phyloP scores from a whole-genome alignment of 2,329 filamentous ascomycete genomes.

The Cytospora piceicola region DNA sequence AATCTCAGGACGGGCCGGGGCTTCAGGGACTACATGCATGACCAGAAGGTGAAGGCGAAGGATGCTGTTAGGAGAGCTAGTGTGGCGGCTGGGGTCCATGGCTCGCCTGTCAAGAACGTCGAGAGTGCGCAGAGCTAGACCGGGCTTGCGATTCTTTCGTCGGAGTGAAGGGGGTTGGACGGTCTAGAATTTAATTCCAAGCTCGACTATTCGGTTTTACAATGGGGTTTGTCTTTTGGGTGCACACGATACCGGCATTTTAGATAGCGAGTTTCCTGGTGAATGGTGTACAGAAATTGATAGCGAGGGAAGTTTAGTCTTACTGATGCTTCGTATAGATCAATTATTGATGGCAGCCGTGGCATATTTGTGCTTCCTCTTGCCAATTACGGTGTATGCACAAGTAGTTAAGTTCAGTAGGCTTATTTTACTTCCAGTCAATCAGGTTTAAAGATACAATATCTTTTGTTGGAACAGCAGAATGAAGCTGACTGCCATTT shows the following conservation, averaged over 20 bases:
- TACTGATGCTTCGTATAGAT: not conserved
- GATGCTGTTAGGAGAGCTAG: slow-evolving; percentile 9
- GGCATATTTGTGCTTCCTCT: too few species aligned
- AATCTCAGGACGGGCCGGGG: slow-evolving; percentile 33
- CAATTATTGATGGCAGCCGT: not conserved
- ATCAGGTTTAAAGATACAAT: too few species aligned
- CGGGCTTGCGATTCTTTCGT: not conserved
- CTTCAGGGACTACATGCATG: slow-evolving; percentile 36
- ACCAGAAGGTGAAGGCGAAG: slow-evolving; percentile 36
- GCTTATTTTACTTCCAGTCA: too few species aligned
- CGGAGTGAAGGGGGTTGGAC: not conserved
- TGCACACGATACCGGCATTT: not conserved
- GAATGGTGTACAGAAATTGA: not conserved
- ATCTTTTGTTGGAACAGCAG: not conserved
- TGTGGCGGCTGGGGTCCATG: not conserved
- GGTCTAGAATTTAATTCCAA: not conserved
- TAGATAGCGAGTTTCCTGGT: not conserved
- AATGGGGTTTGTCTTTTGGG: not conserved
- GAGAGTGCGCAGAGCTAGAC: slow-evolving; percentile 10
- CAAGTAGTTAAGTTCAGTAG: too few species aligned
- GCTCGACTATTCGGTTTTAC: not conserved
- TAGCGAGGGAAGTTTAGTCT: not conserved
- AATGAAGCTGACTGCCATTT: too few species aligned
- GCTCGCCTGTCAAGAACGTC: slow-evolving; percentile 15
- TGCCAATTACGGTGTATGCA: too few species aligned